Percentiles rank a stretch among this genome's conserved stretches.
Conservation (phyloP, 169 alveolate genomes). For the Ophryocystis elektroscirrha region DNA sequence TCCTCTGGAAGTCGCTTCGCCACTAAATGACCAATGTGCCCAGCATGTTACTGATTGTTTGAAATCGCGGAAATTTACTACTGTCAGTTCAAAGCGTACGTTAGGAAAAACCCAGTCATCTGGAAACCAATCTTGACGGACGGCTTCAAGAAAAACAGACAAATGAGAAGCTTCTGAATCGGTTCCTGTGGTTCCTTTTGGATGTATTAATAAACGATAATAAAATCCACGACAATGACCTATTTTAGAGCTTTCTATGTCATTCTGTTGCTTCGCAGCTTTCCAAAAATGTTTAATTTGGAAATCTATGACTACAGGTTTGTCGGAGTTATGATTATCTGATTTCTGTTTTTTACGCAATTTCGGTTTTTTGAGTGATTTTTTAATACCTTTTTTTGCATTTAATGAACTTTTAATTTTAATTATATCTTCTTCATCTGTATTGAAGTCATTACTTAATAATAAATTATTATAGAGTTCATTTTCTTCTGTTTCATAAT, state of each 20-base stretch:
- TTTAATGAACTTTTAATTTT: constrained; percentile 12
- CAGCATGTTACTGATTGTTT: constrained; percentile 61
- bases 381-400: constrained; percentile 10
- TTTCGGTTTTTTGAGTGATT: constrained; percentile 7
- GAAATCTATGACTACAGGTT: constrained; percentile 45
- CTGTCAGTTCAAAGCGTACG: constrained; percentile 61
- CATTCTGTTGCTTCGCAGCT: constrained; percentile 58
- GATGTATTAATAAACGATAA: constrained; percentile 53
- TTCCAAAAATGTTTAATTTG: constrained; percentile 60
- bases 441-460: neutral
- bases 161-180: constrained; percentile 53
- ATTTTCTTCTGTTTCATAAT: constrained; percentile 2
- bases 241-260: constrained; percentile 54
- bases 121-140: constrained; percentile 62
- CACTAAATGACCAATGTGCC: constrained; percentile 68
- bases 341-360: constrained; percentile 5
- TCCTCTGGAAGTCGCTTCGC: constrained; percentile 59
- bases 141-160: constrained; percentile 60
- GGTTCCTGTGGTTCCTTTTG: constrained; percentile 60
- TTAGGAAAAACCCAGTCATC: constrained; percentile 67
- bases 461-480: neutral
- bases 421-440: neutral
- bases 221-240: constrained; percentile 60
- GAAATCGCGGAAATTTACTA: constrained; percentile 52
- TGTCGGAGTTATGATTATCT: constrained; percentile 7